A percentile compares a stretch with the other conserved stretches of the same genome.
Evolutionary conservation across 83 land plant species (phyloP).

Genomic region (Picea abies): DNA sequence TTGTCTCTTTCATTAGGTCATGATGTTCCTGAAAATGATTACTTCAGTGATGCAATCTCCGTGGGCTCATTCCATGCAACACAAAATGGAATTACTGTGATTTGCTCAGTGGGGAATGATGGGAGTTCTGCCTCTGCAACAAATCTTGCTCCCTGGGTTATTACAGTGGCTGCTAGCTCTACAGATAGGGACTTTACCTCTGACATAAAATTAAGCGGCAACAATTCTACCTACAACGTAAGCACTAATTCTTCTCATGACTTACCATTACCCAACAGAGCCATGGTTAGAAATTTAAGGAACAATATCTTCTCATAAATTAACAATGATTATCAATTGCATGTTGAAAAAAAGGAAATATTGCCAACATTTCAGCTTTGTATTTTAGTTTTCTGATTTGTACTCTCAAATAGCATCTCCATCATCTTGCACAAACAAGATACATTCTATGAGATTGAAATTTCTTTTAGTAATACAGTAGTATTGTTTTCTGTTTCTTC

Average conservation of each 20-base stretch:
- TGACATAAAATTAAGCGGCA: slow-evolving; percentile 41
- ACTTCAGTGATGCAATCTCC: slow-evolving; percentile 64
- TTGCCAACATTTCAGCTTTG: background rate
- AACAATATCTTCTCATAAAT: background rate
- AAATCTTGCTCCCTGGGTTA: slow-evolving; percentile 75
- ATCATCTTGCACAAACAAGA: background rate
- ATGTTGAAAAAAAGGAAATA: background rate
- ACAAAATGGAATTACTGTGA: slow-evolving; percentile 57
- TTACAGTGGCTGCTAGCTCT: slow-evolving; percentile 74
- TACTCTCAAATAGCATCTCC: too few species aligned
- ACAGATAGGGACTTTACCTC: slow-evolving; percentile 76
- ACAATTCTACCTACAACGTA: background rate
- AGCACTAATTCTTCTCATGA: background rate
- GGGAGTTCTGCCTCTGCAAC: slow-evolving; percentile 66
- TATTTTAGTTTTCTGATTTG: background rate
- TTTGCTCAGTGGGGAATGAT: slow-evolving; percentile 74
- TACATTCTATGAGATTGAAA: background rate
- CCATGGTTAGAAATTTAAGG: too few species aligned
- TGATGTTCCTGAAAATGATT: slow-evolving; percentile 41
- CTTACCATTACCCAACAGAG: background rate
- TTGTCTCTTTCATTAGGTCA: slow-evolving; percentile 82
- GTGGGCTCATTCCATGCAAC: slow-evolving; percentile 66
- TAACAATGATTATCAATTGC: background rate
- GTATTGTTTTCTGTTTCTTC: background rate
- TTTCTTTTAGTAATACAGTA: background rate